A percentile compares a stretch with the other conserved stretches of the same genome.
Conservation (phyloP, 192 early-diverging fungal genomes). For the Linnemannia exigua region DNA sequence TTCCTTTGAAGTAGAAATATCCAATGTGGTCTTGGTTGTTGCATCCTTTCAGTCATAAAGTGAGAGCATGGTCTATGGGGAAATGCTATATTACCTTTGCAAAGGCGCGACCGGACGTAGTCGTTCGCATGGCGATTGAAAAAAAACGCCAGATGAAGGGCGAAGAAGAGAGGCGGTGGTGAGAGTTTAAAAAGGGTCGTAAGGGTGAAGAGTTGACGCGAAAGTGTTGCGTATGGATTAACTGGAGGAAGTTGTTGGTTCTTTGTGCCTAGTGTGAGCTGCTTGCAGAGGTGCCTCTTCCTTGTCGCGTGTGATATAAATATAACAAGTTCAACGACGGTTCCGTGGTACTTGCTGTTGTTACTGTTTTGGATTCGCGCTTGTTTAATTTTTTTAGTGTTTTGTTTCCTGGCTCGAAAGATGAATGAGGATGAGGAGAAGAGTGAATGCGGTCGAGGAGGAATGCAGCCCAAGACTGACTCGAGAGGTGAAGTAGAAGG, state of each 20-base stretch:
- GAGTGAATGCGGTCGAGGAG: not conserved
- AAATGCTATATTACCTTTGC: slow-evolving; percentile 59
- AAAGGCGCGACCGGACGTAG: slow-evolving; percentile 69
- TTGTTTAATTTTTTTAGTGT: not conserved
- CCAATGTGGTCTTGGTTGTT: no score
- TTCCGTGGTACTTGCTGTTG: not conserved
- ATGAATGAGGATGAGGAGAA: not conserved
- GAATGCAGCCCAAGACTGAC: not conserved
- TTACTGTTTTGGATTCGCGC: no score
- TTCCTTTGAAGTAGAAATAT: no score
- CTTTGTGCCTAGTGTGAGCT: not conserved
- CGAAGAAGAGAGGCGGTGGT: not conserved
- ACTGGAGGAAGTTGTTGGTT: no score
- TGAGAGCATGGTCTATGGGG: not conserved
- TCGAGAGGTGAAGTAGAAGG: not conserved
- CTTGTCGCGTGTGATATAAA: not conserved
- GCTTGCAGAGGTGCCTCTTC: not conserved
- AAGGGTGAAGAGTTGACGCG: no score
- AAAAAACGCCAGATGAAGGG: not conserved
- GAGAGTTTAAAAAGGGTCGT: not conserved
- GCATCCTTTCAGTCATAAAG: not conserved
- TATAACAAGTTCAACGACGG: not conserved
- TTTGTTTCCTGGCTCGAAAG: not conserved
- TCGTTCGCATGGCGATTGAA: slow-evolving; percentile 66
- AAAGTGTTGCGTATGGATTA: no score